Evolutionary conservation across 2,329 filamentous ascomycete genomes (phyloP), one percentile per base, ranked within the genome.

Genomic region (Bipolaris cookei): DNA sequence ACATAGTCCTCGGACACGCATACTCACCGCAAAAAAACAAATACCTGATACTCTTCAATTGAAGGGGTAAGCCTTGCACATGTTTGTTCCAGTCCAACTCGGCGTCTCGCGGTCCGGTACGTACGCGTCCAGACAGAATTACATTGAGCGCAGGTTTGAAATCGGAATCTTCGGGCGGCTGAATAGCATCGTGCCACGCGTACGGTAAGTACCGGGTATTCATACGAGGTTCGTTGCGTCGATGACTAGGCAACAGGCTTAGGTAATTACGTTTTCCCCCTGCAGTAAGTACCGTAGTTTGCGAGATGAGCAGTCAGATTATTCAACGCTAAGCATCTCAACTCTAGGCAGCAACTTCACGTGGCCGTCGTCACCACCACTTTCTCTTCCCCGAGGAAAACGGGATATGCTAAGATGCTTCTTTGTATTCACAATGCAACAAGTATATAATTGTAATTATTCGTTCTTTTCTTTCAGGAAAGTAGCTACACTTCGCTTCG

Each of bases 401-500:
- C 10, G 2, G n/a, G 6, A 7, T 32, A 4, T 34, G 32, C 32
- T n/a, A 10, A 34, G 32, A n/a, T n/a, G 34, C 34, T 35, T n/a
- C 38, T 13, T 25, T 11, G 16, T 7, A 7, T 3, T n/a, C 21
- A 18, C 1, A 3, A 20, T 2, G 7, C 14, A 35, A 10, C 3
- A 10, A 13, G 32, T 37, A 28, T 38, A 48, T 48, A 38, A 4
- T 11, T 28, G 38, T 28, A 28, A 18, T 28, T 48, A 18, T 18
- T 28, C 3, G 6, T 10, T 11, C 2, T 14, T 13, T 20, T 18
- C 13, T 35, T 14, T 23, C 48, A 51, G 48, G 48, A 51, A 51
- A 51, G 48, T 51, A 51, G 48, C 48, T 51, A 28, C 30, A 25
- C 25, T 8, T 14, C 0, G 35, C n/a, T 49, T 21, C 6, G 46